Evolutionary conservation across 768 basidiomycete genomes (phyloP), one percentile per base, ranked within the genome.

Genomic region (Mycena maculata): DNA sequence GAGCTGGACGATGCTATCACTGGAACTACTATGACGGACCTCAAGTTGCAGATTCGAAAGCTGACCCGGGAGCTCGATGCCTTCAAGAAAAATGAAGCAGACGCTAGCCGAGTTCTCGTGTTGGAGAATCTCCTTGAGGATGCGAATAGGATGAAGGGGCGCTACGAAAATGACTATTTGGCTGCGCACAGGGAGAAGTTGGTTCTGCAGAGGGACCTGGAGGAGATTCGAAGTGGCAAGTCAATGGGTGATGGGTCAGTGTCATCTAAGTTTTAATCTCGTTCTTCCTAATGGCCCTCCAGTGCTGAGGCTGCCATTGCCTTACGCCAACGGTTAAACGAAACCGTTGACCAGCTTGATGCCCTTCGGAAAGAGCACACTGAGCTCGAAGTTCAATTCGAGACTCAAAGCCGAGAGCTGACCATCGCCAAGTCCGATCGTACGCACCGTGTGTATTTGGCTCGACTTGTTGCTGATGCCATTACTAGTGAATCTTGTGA

Each of bases 61-160:
- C 85, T 98, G 30, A 83, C 93, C 75, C 82, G 95, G 27, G 95
- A 98, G 75, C 83, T 99, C 33, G 90, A 91, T 53, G 86, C 88
- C 7, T 85, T 91, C 33, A 85, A 85, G 77, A 89, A 88, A 77
- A 91, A 93, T 67, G 90, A 92, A 72, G 91, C 82, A 8, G 94
- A 95, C 74, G 84, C 89, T 9, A 92, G 91, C 66, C 85, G 88
- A 28, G 79, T 96, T 7, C 76, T 95, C 20, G 93, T 97, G n/a
- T 82, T 98, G 28, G 95, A 98, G 79, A 96, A 94, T 74, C 80
- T 97, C 60, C 81, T 98, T 60, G 94, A 95, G 56, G 96, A 98
- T 71, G 93, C 96, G 30, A 96, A 92, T 67, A 84, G 92, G 69
- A 91, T 93, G 90, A 97, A 97, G 83, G 84, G 87, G 31, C 85